Evolutionary conservation across 2,329 filamentous ascomycete species (phyloP), one percentile per base, ranked within the genome.

Genomic region (Chaetomiaceae sp.): DNA sequence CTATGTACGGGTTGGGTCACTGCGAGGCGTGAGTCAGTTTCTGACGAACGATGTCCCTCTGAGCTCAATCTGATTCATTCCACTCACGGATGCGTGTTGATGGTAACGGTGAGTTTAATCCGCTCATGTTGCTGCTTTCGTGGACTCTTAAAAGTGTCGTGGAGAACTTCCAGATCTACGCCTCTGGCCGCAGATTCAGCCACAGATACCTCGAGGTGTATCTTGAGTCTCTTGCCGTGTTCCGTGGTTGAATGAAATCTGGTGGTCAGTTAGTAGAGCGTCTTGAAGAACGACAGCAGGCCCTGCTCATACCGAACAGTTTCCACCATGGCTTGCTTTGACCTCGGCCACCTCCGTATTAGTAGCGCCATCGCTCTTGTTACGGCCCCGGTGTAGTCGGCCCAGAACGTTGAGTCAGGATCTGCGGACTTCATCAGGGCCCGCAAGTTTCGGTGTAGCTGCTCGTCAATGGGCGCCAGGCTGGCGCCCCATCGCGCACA

Each of bases 401-500:
- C 70, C 76, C 75, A 79, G 52, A 78, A 78, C 2, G 65, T 58
- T 2, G 68, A 65, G 38, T 71, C 65, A 2, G 52, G 50, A 49
- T 65, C 60, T 17, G 64, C 62, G 17, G 57, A 60, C 27, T 62
- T 59, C 14, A 74, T 59, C 29, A 79, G 59, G 14, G 56, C 61
- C 27, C 64, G 64, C n/a, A 79, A 61, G 6, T 67, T 66, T 4
- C 57, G 54, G 47, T 70, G 65, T 11, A 78, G 61, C 37, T 65
- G 60, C 12, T 60, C 58, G 50, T 83, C 78, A 1, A 68, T 60
- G 1, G 71, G 70, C 0, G 71, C 71, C 4, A 81, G 60, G 38
- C 77, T 75, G 2, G 79, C 81, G 15, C 81, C 84, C 80, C 88
- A 94, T 54, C 88, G 74, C 37, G 84, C 81, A 55, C 81, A 88